Conservation (phyloP, 2,329 filamentous ascomycete genomes). For the Aspergillus amoenus region DNA sequence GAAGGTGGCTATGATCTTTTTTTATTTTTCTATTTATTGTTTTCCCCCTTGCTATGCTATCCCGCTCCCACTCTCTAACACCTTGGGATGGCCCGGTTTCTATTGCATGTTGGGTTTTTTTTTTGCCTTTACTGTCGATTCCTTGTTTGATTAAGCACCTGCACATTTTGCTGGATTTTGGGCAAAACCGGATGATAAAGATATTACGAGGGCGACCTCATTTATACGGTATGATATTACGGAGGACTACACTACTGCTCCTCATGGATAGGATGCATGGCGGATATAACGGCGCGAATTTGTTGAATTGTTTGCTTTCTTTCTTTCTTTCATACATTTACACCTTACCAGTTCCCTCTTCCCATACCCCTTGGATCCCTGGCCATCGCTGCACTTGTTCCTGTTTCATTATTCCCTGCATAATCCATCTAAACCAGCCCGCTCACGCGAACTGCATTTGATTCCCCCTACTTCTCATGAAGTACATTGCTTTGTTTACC, state of each 20-base stretch:
- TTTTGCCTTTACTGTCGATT: slow-evolving; percentile 11
- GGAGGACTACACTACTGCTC: slow-evolving; percentile 3
- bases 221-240: slow-evolving; percentile 10
- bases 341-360: not conserved
- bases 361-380: not conserved
- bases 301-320: slow-evolving; percentile 6
- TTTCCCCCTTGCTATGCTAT: slow-evolving; percentile 17
- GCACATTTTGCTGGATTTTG: slow-evolving; percentile 8
- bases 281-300: not conserved
- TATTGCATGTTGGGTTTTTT: slow-evolving; percentile 10
- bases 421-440: slow-evolving; percentile 12
- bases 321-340: slow-evolving; percentile 1
- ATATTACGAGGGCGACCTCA: slow-evolving; percentile 22
- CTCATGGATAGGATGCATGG: slow-evolving; percentile 7
- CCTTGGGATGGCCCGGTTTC: slow-evolving; percentile 15
- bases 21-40: slow-evolving; percentile 8
- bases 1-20: not conserved
- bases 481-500: not conserved
- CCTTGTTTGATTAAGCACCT: slow-evolving; percentile 16
- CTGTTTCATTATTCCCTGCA: not conserved
- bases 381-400: not conserved
- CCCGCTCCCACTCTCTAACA: slow-evolving; percentile 6
- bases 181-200: slow-evolving; percentile 17
- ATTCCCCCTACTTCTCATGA: not conserved
- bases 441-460: slow-evolving; percentile 18